Base-by-base conservation (phyloP, 768 basidiomycete genomes). In the Lactifluus volemus region DNA sequence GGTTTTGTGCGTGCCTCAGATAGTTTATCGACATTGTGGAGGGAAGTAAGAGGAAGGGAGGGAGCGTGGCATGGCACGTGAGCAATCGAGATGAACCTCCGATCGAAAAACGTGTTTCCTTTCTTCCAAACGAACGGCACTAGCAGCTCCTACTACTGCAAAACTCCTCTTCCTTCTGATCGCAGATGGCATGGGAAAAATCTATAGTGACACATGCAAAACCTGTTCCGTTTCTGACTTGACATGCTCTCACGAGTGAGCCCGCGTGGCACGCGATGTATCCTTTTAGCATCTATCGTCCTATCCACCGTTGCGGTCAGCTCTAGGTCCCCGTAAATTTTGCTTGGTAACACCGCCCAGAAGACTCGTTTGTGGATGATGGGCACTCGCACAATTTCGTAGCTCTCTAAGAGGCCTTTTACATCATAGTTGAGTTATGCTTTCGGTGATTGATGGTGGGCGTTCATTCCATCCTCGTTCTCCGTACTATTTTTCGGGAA, bases 1-100 rank as follows among this genome's bases (percentile, higher is more conserved):
- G 53, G 67, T 81, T 79, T 60, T 78, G 76, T 0, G 78, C 73
- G 14, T 81, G 70, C 62, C 76, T 77, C 56, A 72, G 69, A 32
- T 67, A 54, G n/a, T 69, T 55, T 70, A 72, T 72, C 52, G 63
- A 59, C 59, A 66, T 70, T 0, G 12, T 39, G 5, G 38, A 25
- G 2, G 25, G 25, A 25, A 25, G 25, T 25, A 25, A n/a, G 25
- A 25, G 25, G 25, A 25, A 25, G 25, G 25, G 25, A 25, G 2
- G 25, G 25, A 25, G 25, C 11, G 38, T 39, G 32, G 32, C 32
- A 34, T 3, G 32, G 32, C 5, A 9, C 32, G 5, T 34, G 6
- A 34, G 32, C 32, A 2, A 34, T 9, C 32, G 32, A 34, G 32
- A 34, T 34, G 32, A 34, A 25, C 25, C 25, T 25, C 41, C 41